Evolutionary conservation across 768 basidiomycete genomes (phyloP).

Genomic region (Suillus hirtellus): DNA sequence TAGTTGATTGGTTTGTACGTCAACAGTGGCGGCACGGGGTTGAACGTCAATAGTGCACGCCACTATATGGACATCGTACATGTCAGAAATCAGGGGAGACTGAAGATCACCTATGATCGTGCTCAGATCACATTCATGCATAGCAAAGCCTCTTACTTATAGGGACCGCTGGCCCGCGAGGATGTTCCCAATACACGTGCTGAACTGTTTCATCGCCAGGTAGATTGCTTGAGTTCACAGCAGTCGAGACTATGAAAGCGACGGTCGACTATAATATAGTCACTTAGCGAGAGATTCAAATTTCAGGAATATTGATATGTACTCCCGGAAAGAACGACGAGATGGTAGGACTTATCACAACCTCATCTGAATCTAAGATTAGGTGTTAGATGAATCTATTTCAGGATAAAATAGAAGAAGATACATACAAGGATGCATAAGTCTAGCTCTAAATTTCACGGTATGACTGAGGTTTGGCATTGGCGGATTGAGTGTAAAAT

Average conservation of each 20-base stretch:
- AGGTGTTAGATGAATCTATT: background rate
- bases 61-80: constrained; percentile 13
- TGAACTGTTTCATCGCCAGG: background rate
- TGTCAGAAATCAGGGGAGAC: background rate
- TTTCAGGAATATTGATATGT: background rate
- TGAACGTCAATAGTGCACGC: constrained; percentile 12
- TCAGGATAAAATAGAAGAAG: background rate
- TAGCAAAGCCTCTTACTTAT: background rate
- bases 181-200: constrained; percentile 3
- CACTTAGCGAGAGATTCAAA: background rate
- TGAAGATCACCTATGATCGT: background rate
- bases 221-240: constrained; percentile 10
- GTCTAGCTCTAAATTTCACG: background rate
- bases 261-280: constrained; percentile 1
- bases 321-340: constrained; percentile 5
- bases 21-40: constrained; percentile 1
- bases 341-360: background rate
- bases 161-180: too few relatives aligned
- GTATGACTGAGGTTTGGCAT: constrained; percentile 10
- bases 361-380: background rate
- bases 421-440: background rate
- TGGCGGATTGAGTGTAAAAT: background rate
- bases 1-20: constrained; percentile 9
- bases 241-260: constrained; percentile 17
- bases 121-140: background rate